A percentile compares a stretch with the other conserved stretches of the same genome.
phyloP scores from a whole-genome alignment of 306 rosid species.

The Dalbergia cochinchinensis region DNA sequence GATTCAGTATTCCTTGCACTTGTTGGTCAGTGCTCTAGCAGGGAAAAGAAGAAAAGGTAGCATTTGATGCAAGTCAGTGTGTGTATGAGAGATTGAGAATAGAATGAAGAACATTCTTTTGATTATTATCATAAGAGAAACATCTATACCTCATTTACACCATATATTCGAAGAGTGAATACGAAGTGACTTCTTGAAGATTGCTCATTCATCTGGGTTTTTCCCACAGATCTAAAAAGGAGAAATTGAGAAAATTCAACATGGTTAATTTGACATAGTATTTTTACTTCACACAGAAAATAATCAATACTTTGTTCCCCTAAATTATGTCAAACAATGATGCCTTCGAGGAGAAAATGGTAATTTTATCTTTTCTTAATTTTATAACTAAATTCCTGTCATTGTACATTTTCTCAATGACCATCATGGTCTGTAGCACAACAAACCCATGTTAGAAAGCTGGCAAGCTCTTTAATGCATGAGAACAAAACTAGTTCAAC shows the following conservation, averaged over 20 bases:
- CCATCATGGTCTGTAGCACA: too few relatives aligned
- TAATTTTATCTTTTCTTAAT: too few relatives aligned
- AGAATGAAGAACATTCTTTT: conserved; percentile 4
- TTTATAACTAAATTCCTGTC: too few relatives aligned
- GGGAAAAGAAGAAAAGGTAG: conserved; percentile 33
- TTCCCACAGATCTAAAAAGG: conserved; percentile 83
- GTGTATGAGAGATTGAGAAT: conserved; percentile 12
- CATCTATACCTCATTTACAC: conserved; percentile 83
- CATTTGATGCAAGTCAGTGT: conserved; percentile 7
- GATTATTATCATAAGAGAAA: conserved; percentile 35
- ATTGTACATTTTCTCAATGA: too few relatives aligned
- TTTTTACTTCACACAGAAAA: conserved; percentile 14
- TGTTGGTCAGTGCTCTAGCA: conserved; percentile 93
- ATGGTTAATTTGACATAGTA: conserved; percentile 30
- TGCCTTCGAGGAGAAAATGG: too few relatives aligned
- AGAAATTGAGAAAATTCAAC: conserved; percentile 31
- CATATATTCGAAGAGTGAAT: conserved; percentile 92
- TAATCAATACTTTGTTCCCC: background rate
- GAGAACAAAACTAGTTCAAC: too few relatives aligned
- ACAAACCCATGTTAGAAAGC: too few relatives aligned
- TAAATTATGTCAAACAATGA: background rate
- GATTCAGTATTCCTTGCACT: conserved; percentile 94
- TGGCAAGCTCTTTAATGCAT: too few relatives aligned
- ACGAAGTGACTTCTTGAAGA: conserved; percentile 99
- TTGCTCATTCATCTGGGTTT: conserved; percentile 97